Evolutionary conservation across 1,284 basidiomycete genomes (phyloP).

Genomic region (Rhodofomes roseus): DNA sequence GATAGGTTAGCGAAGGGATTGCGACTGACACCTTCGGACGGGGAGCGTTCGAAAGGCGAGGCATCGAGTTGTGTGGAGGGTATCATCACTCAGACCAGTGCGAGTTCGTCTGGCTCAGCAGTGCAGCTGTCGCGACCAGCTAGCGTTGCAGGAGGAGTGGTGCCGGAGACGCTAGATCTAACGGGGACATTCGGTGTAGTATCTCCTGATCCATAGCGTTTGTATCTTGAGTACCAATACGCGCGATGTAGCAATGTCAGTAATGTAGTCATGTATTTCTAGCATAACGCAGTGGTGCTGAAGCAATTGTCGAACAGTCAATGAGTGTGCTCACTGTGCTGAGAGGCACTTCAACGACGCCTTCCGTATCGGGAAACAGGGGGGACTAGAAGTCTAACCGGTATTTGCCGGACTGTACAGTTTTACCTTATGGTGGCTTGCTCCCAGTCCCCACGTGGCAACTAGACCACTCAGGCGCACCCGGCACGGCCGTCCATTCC

Average conservation of each 20-base stretch:
- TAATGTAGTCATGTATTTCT: not conserved
- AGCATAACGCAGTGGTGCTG: no score
- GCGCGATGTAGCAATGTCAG: not conserved
- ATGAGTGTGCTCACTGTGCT: no score
- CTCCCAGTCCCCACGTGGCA: constrained; percentile 16
- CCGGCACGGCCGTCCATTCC: constrained; percentile 16
- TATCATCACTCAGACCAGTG: not conserved
- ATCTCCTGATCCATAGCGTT: not conserved
- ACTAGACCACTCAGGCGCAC: constrained; percentile 18
- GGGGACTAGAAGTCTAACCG: constrained; percentile 12
- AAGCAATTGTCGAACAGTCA: no score
- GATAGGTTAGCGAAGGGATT: not conserved
- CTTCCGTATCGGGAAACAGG: not conserved
- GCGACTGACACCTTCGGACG: not conserved
- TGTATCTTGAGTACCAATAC: no score
- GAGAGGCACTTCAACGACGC: no score
- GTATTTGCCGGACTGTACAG: constrained; percentile 31
- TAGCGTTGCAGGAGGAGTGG: not conserved
- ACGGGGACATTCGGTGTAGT: not conserved
- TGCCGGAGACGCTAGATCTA: not conserved
- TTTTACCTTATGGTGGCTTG: constrained; percentile 30
- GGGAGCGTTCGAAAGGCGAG: not conserved
- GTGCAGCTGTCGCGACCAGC: not conserved
- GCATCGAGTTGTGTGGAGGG: not conserved
- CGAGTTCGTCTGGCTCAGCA: not conserved